phyloP scores from a whole-genome alignment of 257 asterid genomes.

The Capsicum baccatum region DNA sequence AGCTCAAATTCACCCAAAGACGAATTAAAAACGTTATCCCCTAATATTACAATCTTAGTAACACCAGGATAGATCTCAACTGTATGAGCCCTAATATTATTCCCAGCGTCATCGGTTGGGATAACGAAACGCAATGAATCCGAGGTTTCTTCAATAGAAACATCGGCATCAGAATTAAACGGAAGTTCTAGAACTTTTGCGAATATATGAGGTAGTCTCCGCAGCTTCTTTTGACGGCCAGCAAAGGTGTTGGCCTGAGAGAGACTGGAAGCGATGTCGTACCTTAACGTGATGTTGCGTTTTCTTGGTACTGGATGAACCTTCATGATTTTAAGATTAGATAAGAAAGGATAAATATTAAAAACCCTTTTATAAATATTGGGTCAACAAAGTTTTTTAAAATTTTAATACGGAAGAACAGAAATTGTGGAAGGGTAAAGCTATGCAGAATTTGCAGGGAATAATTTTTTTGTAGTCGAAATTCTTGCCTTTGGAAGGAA shows the following conservation, averaged over 20 bases:
- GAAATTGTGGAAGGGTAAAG: background rate
- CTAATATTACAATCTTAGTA: constrained; percentile 67
- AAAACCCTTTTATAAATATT: background rate
- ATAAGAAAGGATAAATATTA: background rate
- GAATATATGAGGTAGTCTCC: constrained; percentile 81
- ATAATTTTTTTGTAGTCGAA: background rate
- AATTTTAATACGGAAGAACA: background rate
- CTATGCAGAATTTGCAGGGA: constrained; percentile 4
- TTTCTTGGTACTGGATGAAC: constrained; percentile 75
- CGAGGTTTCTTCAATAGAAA: constrained; percentile 62
- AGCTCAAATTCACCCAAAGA: constrained; percentile 64
- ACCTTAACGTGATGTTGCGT: constrained; percentile 40
- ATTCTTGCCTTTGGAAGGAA: constrained; percentile 28
- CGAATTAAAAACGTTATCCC: constrained; percentile 48
- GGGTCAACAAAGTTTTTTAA: background rate
- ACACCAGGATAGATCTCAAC: constrained; percentile 85
- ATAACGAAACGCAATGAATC: constrained; percentile 62
- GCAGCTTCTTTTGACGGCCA: constrained; percentile 75
- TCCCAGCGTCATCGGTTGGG: constrained; percentile 51
- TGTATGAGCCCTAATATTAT: constrained; percentile 64
- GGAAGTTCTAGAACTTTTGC: constrained; percentile 84
- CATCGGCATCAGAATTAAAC: constrained; percentile 73
- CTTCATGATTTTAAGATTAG: constrained; percentile 48
- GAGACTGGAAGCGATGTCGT: constrained; percentile 63
- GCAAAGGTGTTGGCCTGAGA: constrained; percentile 37